Evolutionary conservation across 1,139 yeast species (phyloP).

Genomic region (Debaryomyces sp.): DNA sequence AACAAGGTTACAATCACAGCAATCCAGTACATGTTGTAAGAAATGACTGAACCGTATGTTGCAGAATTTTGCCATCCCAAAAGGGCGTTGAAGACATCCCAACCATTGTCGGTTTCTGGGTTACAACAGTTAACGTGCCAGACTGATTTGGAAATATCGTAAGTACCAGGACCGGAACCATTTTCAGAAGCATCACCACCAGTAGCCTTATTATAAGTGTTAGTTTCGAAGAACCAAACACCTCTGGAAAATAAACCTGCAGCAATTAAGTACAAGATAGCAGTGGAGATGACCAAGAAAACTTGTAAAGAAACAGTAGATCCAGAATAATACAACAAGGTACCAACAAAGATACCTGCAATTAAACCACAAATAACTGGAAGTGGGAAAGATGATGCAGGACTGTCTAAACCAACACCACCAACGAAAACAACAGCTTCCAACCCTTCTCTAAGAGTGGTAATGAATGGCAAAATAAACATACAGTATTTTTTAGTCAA

Average conservation of each 20-base stretch:
- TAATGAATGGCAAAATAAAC: slow-evolving; percentile 78
- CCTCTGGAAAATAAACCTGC: slow-evolving; percentile 92
- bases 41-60: slow-evolving; percentile 81
- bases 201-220: slow-evolving; percentile 59
- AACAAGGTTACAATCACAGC: slow-evolving; percentile 53
- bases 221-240: slow-evolving; percentile 79
- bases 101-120: slow-evolving; percentile 84
- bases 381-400: slow-evolving; percentile 80
- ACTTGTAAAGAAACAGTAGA: slow-evolving; percentile 74
- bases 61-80: slow-evolving; percentile 53
- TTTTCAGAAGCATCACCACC: slow-evolving; percentile 91
- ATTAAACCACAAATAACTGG: slow-evolving; percentile 78
- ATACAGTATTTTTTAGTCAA: slow-evolving; percentile 67
- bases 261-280: slow-evolving; percentile 79
- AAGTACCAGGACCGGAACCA: slow-evolving; percentile 93
- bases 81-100: slow-evolving; percentile 80
- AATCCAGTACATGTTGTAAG: slow-evolving; percentile 86
- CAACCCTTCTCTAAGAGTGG: slow-evolving; percentile 86
- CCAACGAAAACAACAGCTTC: slow-evolving; percentile 93
- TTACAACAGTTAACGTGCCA: slow-evolving; percentile 97
- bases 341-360: slow-evolving; percentile 74
- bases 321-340: slow-evolving; percentile 72
- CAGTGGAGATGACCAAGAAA: slow-evolving; percentile 78
- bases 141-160: slow-evolving; percentile 71
- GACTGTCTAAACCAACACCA: slow-evolving; percentile 80